Base-by-base conservation (phyloP, 768 basidiomycete genomes). In the Cyclocybe cylindracea region DNA sequence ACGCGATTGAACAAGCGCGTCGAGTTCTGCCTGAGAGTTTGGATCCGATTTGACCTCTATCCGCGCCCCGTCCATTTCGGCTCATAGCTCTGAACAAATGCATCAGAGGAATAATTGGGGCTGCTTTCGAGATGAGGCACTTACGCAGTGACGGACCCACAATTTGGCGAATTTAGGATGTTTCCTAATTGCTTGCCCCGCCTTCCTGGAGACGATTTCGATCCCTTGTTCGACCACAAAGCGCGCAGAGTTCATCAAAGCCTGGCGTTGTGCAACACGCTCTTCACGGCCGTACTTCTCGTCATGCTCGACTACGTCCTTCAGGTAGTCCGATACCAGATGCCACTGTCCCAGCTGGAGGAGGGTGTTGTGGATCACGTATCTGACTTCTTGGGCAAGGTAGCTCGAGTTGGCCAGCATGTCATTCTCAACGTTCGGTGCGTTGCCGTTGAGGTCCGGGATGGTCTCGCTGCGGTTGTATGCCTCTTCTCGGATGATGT, bases 321-420 rank as follows among this genome's bases (percentile, higher is more conserved):
- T 38, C 13, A 51, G 31, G n/a, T 45, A 46, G 7, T 37, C 18
- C 4, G 36, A 39, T 4, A 39, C 38, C 8, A 51, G 19, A n/a
- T 16, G 13, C 50, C 43, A 51, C 19, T 51, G 42, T 7, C 50
- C 50, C 16, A 51, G 36, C 10, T 36, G 44, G 8, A 45, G 36
- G 14, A 51, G 36, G 4, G 43, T 43, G 32, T 51, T 45, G 34
- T 45, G 44, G 2, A 51, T 39, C 10, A 44, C 45, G 32, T 51
- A 51, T 39, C 50, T 43, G n/a, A 51, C 13, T 33, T 39, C 18
- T 8, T 33, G 43, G 5, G 44, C 43, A 4, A 51, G 18, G 14
- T 32, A 51, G 5, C 46, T 19, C 11, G 50, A 5, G 18, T 46
- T 51, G 8, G 41, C 32, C 7, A 51, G 31, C 1, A 51, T n/a